Conservation (phyloP, 305 asterid genomes). For the Solanum chacoense region DNA sequence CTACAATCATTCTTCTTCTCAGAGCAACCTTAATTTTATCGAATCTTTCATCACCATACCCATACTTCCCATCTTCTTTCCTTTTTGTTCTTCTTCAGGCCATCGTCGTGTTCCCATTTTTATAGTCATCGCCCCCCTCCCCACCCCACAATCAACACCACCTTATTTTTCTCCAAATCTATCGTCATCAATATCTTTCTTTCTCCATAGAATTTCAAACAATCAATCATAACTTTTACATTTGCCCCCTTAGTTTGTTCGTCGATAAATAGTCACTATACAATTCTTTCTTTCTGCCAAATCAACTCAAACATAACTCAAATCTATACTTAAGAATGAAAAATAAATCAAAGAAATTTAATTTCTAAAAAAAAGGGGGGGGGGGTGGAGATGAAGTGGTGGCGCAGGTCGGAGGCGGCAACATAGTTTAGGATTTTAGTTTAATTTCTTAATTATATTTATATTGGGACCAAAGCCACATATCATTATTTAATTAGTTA, state of each 20-base stretch:
- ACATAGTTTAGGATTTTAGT: too few species aligned
- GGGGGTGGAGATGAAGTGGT: too few species aligned
- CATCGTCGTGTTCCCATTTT: background rate
- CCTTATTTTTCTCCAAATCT: background rate
- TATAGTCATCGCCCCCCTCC: background rate
- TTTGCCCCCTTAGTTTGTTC: background rate
- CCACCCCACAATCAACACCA: background rate
- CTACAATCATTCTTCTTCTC: too few species aligned
- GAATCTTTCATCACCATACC: background rate
- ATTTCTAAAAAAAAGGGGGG: background rate
- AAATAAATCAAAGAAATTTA: background rate
- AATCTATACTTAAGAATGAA: background rate
- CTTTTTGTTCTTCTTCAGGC: too few species aligned
- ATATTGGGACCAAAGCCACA: too few species aligned
- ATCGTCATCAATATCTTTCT: background rate
- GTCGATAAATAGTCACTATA: background rate
- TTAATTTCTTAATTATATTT: too few species aligned
- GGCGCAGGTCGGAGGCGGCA: too few species aligned
- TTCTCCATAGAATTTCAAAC: background rate
- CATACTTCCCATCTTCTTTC: background rate
- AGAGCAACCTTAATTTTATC: background rate
- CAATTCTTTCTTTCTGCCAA: background rate
- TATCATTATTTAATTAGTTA: too few species aligned
- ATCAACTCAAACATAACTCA: background rate
- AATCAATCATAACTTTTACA: background rate